phyloP scores from a whole-genome alignment of 2,329 filamentous ascomycete species.

The Trichoderma koningiopsis region DNA sequence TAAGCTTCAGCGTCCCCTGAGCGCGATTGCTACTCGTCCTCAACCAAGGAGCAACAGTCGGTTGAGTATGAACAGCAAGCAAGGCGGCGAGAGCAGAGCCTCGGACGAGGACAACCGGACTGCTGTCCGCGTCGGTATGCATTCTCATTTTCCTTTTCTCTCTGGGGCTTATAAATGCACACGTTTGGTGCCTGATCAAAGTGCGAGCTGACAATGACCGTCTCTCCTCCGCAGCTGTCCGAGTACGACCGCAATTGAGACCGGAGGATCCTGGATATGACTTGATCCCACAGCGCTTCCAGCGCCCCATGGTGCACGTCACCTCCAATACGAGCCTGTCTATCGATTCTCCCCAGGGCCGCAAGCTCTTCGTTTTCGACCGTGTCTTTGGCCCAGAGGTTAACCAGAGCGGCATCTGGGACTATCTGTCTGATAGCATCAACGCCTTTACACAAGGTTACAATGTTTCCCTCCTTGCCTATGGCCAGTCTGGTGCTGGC shows the following conservation, averaged over 20 bases:
- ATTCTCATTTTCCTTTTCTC: constrained; percentile 36
- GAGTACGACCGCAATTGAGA: constrained; percentile 83
- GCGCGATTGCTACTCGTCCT: constrained; percentile 66
- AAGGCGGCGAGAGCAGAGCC: constrained; percentile 73
- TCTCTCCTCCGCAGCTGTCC: constrained; percentile 66
- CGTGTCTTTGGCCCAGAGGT: constrained; percentile 85
- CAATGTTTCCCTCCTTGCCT: constrained; percentile 96
- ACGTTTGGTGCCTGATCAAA: not conserved
- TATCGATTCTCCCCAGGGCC: constrained; percentile 88
- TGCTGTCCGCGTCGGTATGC: constrained; percentile 92
- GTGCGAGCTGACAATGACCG: constrained; percentile 12
- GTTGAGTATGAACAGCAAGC: constrained; percentile 81
- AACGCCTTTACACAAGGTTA: constrained; percentile 91
- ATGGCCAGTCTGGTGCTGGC: constrained; percentile 94
- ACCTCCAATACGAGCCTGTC: constrained; percentile 81
- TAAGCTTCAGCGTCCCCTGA: constrained; percentile 70
- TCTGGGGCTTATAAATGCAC: not conserved
- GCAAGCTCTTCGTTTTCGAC: constrained; percentile 96
- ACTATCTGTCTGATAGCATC: constrained; percentile 89
- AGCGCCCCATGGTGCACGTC: constrained; percentile 87
- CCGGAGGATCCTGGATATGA: constrained; percentile 89
- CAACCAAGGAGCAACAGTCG: constrained; percentile 77
- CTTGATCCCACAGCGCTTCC: constrained; percentile 92
- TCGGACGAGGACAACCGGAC: constrained; percentile 91
- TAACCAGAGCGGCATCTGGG: constrained; percentile 87